Conservation (phyloP, 495 filamentous ascomycete genomes). For the Lophiostoma macrostomum region DNA sequence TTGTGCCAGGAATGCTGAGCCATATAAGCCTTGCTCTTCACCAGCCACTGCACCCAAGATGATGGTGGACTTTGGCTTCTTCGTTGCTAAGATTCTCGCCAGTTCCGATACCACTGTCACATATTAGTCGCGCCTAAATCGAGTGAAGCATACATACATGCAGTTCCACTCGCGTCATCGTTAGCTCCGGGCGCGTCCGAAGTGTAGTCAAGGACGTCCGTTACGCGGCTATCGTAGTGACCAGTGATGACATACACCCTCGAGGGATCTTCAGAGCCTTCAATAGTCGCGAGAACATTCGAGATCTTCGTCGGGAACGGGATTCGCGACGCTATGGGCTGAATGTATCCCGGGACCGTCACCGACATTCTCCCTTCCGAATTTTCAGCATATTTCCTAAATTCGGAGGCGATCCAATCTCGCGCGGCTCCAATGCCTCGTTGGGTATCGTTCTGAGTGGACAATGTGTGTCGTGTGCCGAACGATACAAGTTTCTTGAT, state of each 20-base stretch:
- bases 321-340: slow-evolving; percentile 45
- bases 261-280: slow-evolving; percentile 47
- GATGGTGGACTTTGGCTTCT: slow-evolving; percentile 48
- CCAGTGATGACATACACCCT: slow-evolving; percentile 51
- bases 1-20: slow-evolving; percentile 48
- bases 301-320: slow-evolving; percentile 47
- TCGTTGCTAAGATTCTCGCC: slow-evolving; percentile 46
- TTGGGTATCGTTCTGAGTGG: slow-evolving; percentile 45
- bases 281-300: slow-evolving; percentile 51
- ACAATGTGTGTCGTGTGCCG: slow-evolving; percentile 53
- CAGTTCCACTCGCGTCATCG: slow-evolving; percentile 48
- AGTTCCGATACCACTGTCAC: slow-evolving; percentile 48
- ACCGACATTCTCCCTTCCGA: slow-evolving; percentile 41
- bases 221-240: slow-evolving; percentile 52
- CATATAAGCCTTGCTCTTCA: slow-evolving; percentile 54
- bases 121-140: neutral
- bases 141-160: slow-evolving; percentile 21
- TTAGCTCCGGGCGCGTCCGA: slow-evolving; percentile 53
- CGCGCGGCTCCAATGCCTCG: slow-evolving; percentile 54
- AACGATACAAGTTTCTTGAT: slow-evolving; percentile 51
- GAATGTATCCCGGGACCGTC: slow-evolving; percentile 46
- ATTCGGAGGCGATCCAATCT: slow-evolving; percentile 51
- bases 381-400: slow-evolving; percentile 16
- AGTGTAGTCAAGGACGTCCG: slow-evolving; percentile 49
- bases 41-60: slow-evolving; percentile 53